Percentiles rank a stretch among this genome's conserved stretches.
These are phyloP conservation scores for Colletotrichum viniferum DNA, from an alignment of 2,329 filamentous ascomycete species.

Conservation along the genomic window DNA sequence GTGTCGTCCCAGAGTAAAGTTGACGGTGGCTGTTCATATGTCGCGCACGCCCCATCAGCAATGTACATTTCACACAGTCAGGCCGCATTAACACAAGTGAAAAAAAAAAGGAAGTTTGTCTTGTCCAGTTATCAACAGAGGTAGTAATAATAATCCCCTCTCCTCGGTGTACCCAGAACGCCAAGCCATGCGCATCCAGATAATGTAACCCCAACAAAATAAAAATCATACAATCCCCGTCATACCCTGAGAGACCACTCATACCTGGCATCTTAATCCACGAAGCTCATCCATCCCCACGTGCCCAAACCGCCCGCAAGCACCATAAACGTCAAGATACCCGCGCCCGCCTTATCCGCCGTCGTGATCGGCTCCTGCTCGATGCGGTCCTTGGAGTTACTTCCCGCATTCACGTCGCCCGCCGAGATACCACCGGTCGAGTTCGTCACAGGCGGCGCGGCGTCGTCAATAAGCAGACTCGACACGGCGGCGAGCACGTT, in stretches of 20 bases:
- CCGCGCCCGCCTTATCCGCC: slow-evolving; percentile 53
- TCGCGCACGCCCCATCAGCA: neutral
- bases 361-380: slow-evolving; percentile 40
- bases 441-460: slow-evolving; percentile 46
- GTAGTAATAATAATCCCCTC: neutral
- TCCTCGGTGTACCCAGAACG: slow-evolving; percentile 9
- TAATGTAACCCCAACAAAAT: slow-evolving; percentile 1
- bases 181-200: slow-evolving; percentile 19
- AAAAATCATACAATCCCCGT: neutral
- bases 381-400: slow-evolving; percentile 31
- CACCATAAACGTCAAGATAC: slow-evolving; percentile 51
- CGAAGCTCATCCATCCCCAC: slow-evolving; percentile 55
- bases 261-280: neutral
- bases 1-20: neutral
- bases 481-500: slow-evolving; percentile 60
- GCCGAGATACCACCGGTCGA: slow-evolving; percentile 54
- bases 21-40: neutral
- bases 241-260: neutral
- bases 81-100: neutral
- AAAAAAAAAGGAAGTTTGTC: neutral
- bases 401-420: slow-evolving; percentile 46
- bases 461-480: slow-evolving; percentile 48
- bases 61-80: neutral
- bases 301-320: slow-evolving; percentile 44
- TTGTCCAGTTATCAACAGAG: neutral